Base-by-base conservation (phyloP, 768 basidiomycete genomes). In the Artomyces pyxidatus region DNA sequence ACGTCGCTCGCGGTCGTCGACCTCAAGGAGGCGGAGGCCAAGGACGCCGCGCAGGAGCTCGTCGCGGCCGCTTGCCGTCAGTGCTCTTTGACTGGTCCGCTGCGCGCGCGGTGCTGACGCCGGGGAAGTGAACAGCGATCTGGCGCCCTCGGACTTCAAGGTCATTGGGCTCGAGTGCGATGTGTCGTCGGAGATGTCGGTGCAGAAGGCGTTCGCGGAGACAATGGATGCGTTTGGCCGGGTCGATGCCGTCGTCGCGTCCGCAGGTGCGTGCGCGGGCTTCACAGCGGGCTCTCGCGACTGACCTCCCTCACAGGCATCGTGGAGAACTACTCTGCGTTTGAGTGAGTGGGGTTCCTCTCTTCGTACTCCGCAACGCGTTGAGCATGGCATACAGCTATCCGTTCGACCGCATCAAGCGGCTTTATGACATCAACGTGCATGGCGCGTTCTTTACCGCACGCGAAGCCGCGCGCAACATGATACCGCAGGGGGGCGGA, bases 401-500 rank as follows among this genome's bases (percentile, higher is more conserved):
- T 69, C 94, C 94, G 3, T 78, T 82, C 45, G 85, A 91, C 53
- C 83, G 86, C 45, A 80, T 91, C 59, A 84, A 83, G 64, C 78
- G 81, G 48, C 70, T 98, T 48, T 88, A 85, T 62, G 90, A 92
- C 59, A 80, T 97, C 72, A 97, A 97, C 61, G 88, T 97, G 37
- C 89, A 96, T 63, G 94, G 93, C 48, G 81, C 82, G 12, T 94
- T 89, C 71, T 95, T 85, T 70, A 95, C 92, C n/a, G 95, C 95
- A 9, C 83, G 95, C 23, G 93, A 97, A 66, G 94, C 88, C 2
- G 94, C 93, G 40, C 83, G 85, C 56, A 73, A 79, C 67, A 97
- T 97, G 95, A 86, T 94, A 53, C 79, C 83, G 8, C 73, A 76
- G 45, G 80, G 85, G 16, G 77, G 77, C 30, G 90, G 92, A 0